Evolutionary conservation across 495 filamentous ascomycete species (phyloP), one percentile per base, ranked within the genome.

Genomic region (Penicillium egyptiacum): DNA sequence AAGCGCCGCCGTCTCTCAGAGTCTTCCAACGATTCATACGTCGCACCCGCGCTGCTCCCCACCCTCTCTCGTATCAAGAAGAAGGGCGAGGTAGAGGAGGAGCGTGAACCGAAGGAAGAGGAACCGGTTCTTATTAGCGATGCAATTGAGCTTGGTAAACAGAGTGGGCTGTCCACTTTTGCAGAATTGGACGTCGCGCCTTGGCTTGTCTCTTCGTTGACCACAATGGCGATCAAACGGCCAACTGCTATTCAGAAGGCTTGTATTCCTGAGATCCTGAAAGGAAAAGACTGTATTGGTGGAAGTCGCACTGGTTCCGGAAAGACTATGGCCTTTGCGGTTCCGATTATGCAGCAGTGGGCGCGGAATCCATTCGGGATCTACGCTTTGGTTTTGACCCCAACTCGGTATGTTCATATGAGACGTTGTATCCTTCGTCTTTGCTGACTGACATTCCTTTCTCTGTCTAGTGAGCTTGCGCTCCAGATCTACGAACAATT

Each of bases 251-350:
- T 98, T 76, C 94, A 98, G 62, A 88, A 86, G 59, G 88, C 85
- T 48, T 95, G 89, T 72, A 97, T 98, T 65, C 91, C 90, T 19
- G 86, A 88, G 62, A 96, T 98, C 43, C 68, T 98, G 51, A 85
- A 90, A 66, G 94, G 94, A 4, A 81, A 87, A 59, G 91, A 98
- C 72, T 96, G 92, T 61, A 96, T 98, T 61, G 94, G 95, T 61
- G 91, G 91, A 17, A 96, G 90, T 63, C 81, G 89, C 53, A 98
- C 94, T 4, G 94, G 94, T 75, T 96, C 93, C n/a, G 94, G 94
- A 69, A 98, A 98, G 77, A 98, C 94, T n/a, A 85, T 96, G 41
- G 92, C 94, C 33, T 98, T 98, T 74, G 86, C 92, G 12, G 90
- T 89, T 9, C 94, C 94, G 16, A 94, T 98, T 46, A 75, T 98